Evolutionary conservation across 805 yeast genomes (phyloP), one percentile per base, ranked within the genome.

Genomic region (Yamadazyma sp.): DNA sequence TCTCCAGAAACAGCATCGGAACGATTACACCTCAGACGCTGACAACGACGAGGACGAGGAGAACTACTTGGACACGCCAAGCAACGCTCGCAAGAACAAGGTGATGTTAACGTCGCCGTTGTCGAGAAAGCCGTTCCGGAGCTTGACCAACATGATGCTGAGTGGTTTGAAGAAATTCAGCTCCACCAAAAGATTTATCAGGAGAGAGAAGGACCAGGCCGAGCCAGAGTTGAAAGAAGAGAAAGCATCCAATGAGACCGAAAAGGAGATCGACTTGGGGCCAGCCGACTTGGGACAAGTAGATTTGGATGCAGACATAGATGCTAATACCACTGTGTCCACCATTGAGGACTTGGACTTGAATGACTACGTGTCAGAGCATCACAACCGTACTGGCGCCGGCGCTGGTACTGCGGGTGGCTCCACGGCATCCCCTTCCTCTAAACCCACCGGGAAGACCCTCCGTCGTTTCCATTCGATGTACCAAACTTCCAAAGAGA

Each of bases 391-490:
- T n/a, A 18, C 28, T 25, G 14, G 28, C 14, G 28, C 28, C 14
- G 33, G 33, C 21, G 25, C 33, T 12, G 20, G 33, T 22, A 28
- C 28, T 16, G n/a, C n/a, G n/a, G n/a, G n/a, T n/a, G n/a, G n/a
- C 28, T 25, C 28, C 15, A 15, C 10, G 31, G 15, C 31, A 10
- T 28, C 19, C 18, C n/a, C 7, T n/a, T n/a, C 7, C 28, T 6
- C 12, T 7, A 7, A n/a, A 14, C 28, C 7, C 28, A 12, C 7
- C 10, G 8, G 24, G 24, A 21, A 11, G 6, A 12, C 41, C 4
- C 32, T 73, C 41, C 64, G 87, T 36, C 69, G 88, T 35, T 79
- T 82, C 13, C 85, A 80, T 49, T 78, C 85, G 32, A 78, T 82
- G 85, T 80, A 74, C 57, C 80, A 80, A 45, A 74, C 54, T 62